Percentiles rank a stretch among this genome's conserved stretches.
phyloP scores from a whole-genome alignment of 345 rosid genomes.

The Camelina sativa region DNA sequence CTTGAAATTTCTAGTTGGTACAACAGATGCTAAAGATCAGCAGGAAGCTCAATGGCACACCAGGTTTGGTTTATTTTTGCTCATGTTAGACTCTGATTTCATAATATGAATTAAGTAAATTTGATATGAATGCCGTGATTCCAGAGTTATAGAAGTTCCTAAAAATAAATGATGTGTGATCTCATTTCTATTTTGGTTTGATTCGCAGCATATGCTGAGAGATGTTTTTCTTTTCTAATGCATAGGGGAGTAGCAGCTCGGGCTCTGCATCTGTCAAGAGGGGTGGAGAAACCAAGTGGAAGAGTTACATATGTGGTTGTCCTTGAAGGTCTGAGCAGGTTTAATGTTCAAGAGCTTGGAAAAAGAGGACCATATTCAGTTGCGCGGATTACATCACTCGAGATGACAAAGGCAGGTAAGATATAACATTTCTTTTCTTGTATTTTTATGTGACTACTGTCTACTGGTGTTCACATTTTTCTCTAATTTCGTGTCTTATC shows the following conservation, averaged over 20 bases:
- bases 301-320: constrained; percentile 97
- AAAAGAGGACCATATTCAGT: constrained; percentile 88
- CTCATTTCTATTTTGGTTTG: constrained; percentile 25
- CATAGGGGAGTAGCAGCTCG: constrained; percentile 98
- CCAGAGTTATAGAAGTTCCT: constrained; percentile 10
- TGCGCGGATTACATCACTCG: constrained; percentile 87
- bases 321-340: constrained; percentile 96
- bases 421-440: constrained; percentile 19
- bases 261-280: constrained; percentile 95
- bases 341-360: constrained; percentile 91
- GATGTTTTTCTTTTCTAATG: constrained; percentile 22
- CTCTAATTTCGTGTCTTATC: background rate
- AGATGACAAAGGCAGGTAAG: constrained; percentile 87
- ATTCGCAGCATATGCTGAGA: constrained; percentile 21
- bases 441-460: constrained; percentile 9
- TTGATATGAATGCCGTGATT: background rate
- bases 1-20: constrained; percentile 60
- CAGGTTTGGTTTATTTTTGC: constrained; percentile 54
- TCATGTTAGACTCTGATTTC: background rate
- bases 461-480: background rate
- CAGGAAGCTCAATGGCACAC: constrained; percentile 89
- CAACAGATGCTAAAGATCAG: constrained; percentile 80
- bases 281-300: constrained; percentile 99
- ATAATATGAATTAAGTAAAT: background rate
- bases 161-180: background rate